Evolutionary conservation across 371 early-diverging fungal species (phyloP), one percentile per base, ranked within the genome.

Genomic region (Mucor lusitanicus): DNA sequence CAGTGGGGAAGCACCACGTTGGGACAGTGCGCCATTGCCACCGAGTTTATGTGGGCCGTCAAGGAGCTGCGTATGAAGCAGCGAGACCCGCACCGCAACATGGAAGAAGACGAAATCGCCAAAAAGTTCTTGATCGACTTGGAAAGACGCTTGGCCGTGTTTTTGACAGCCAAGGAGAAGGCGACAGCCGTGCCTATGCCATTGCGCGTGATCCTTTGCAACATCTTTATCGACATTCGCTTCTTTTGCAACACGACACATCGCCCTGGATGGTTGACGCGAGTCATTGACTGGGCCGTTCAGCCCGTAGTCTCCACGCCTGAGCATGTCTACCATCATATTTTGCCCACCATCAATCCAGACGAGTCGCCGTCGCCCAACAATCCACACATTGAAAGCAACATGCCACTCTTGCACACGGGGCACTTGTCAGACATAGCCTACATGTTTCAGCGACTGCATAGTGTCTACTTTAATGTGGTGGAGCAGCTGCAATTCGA

Each of bases 101-200:
- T 80, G 76, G 80, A 87, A 69, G 81, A 85, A 17, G 80, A 85
- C n/a, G 87, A 86, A 21, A 65, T 84, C 19, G 90, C 87, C 1
- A 89, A 87, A 59, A 89, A 87, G 67, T 89, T 89, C 39, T 59
- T 89, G 48, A 86, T 86, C 59, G 90, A 89, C 59, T 71, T 89
- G 9, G 90, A 89, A 65, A 72, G 82, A n/a, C 77, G 85, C 1
- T 62, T 89, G 3, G 80, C 87, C 0, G 78, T 87, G 15, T 87
- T 84, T 63, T 76, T 89, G 32, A 61, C 80, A 7, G 82, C 88
- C 6, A 89, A 89, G 70, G 88, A 89, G 54, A 87, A 84, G 53
- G 70, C 59, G 1, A 62, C 71, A 5, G 61, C 83, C n/a, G 78
- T 87, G 2, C 87, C 88, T 0, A 60, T 87, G 23, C 88, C 90